Conservation (phyloP, 2,329 filamentous ascomycete genomes). For the Hypomyces perniciosus region DNA sequence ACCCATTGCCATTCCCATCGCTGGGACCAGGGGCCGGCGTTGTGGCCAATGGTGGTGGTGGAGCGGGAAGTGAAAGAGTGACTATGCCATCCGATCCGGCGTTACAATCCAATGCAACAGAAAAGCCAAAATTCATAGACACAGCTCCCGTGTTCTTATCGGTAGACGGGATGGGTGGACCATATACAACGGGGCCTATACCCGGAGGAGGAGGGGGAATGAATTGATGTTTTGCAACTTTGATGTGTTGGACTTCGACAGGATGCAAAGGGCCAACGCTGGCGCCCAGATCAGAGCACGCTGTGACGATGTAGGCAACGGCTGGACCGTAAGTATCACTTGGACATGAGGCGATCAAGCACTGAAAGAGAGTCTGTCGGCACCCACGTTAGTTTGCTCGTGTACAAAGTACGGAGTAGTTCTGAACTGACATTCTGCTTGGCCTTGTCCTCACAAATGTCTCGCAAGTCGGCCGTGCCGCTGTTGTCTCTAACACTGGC, state of each 20-base stretch:
- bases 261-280: slow-evolving; percentile 25
- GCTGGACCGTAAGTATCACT: slow-evolving; percentile 24
- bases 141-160: neutral
- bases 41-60: neutral
- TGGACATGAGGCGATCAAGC: slow-evolving; percentile 24
- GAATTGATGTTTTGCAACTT: slow-evolving; percentile 10
- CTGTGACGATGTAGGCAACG: slow-evolving; percentile 21
- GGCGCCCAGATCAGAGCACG: slow-evolving; percentile 23
- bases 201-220: neutral
- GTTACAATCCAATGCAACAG: slow-evolving; percentile 23
- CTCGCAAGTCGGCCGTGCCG: slow-evolving; percentile 12
- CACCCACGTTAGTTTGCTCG: neutral
- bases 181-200: slow-evolving; percentile 2
- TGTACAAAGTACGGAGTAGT: neutral
- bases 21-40: neutral
- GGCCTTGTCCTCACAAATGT: slow-evolving; percentile 17
- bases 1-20: neutral
- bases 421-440: slow-evolving; percentile 1
- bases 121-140: slow-evolving; percentile 18
- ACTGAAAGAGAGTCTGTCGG: slow-evolving; percentile 26
- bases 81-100: slow-evolving; percentile 28
- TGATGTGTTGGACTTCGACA: slow-evolving; percentile 21
- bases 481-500: slow-evolving; percentile 15
- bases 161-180: neutral
- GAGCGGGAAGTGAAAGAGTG: slow-evolving; percentile 21